Conservation (phyloP, 768 basidiomycete species). For the Amanita thiersii region DNA sequence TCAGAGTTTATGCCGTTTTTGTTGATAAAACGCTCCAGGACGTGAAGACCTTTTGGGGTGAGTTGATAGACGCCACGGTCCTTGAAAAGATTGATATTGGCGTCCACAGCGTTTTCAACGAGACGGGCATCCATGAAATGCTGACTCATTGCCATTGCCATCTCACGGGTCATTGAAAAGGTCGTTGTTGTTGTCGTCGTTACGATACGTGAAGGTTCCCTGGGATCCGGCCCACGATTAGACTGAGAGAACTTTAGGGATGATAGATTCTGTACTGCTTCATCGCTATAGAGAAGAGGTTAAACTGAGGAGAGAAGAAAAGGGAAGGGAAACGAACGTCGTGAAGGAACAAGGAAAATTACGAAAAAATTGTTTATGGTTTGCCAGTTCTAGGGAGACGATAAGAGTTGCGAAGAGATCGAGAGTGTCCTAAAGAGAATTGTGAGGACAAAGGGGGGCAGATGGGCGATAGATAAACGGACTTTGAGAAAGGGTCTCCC, state of each 20-base stretch:
- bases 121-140: conserved; percentile 99
- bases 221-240: conserved; percentile 95
- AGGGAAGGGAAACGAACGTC: conserved; percentile 53
- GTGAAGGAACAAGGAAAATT: conserved; percentile 92
- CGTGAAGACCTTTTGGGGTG: conserved; percentile 96
- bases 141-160: conserved; percentile 99
- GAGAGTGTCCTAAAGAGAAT: conserved; percentile 72
- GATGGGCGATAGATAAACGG: conserved; percentile 11
- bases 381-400: conserved; percentile 82
- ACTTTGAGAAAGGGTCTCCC: conserved; percentile 94
- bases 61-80: conserved; percentile 94
- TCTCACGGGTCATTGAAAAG: conserved; percentile 98
- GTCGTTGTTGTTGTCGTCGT: conserved; percentile 99
- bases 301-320: conserved; percentile 7
- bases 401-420: conserved; percentile 97
- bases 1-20: conserved; percentile 98
- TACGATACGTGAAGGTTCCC: conserved; percentile 95
- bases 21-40: conserved; percentile 98
- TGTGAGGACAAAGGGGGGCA: conserved; percentile 1
- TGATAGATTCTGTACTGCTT: conserved; percentile 87
- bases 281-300: conserved; percentile 54
- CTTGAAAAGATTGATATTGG: conserved; percentile 85
- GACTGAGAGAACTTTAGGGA: conserved; percentile 99
- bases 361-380: conserved; percentile 95
- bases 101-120: conserved; percentile 94